These are phyloP conservation scores for Pontederia crassipes DNA, from an alignment of 176 grass and related monocot species.

Conservation along the genomic window DNA sequence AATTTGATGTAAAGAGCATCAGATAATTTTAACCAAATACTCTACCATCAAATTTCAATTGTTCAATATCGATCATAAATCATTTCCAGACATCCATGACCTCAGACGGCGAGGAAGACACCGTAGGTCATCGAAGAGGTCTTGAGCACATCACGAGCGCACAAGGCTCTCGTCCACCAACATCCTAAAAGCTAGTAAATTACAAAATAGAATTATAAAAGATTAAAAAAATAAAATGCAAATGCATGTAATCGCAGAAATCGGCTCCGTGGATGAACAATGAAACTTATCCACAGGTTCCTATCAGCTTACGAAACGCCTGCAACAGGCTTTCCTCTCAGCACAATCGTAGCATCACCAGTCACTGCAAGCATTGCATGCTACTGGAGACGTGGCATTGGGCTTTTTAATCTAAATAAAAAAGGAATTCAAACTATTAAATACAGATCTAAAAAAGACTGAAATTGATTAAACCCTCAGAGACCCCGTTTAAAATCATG, in stretches of 20 bases:
- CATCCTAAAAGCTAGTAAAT: too few relatives aligned
- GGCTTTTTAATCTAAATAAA: neutral
- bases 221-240: rapidly evolving
- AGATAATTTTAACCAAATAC: too few relatives aligned
- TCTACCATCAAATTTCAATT: too few relatives aligned
- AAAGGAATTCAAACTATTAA: neutral
- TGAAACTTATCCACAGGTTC: conserved; percentile 50
- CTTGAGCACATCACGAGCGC: too few relatives aligned
- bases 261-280: conserved; percentile 52
- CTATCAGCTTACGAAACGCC: conserved; percentile 68
- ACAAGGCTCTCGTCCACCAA: too few relatives aligned
- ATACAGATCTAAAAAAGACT: neutral
- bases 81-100: too few relatives aligned
- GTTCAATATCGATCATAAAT: too few relatives aligned
- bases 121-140: too few relatives aligned
- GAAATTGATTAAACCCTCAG: conserved; percentile 33
- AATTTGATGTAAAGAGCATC: too few relatives aligned
- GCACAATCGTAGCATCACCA: conserved; percentile 61
- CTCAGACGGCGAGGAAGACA: too few relatives aligned
- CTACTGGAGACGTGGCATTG: conserved; percentile 69
- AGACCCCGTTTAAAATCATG: conserved; percentile 77
- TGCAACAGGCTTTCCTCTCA: conserved; percentile 24
- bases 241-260: conserved; percentile 61
- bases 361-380: conserved; percentile 27
- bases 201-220: neutral